A percentile compares a stretch with the other conserved stretches of the same genome.
These are phyloP conservation scores for Aspergillus kassunensis DNA, from an alignment of 495 filamentous ascomycete genomes.

Conservation along the genomic window DNA sequence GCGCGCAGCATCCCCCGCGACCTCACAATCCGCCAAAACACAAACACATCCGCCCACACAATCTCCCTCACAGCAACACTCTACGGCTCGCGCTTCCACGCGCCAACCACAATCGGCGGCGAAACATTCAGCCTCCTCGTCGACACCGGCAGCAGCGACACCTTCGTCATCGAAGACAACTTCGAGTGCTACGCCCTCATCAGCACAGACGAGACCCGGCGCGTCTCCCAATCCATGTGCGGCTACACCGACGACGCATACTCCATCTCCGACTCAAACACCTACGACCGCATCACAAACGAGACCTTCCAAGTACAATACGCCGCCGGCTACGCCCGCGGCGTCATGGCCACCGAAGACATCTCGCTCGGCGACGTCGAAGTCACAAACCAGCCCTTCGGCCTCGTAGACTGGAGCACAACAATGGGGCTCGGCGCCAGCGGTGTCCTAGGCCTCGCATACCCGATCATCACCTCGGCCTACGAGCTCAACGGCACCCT, in stretches of 20 bases:
- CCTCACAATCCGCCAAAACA: not conserved
- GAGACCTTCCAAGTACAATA: conserved; percentile 59
- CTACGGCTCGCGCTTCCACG: conserved; percentile 24
- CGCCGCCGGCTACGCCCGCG: conserved; percentile 52
- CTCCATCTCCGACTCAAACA: conserved; percentile 7
- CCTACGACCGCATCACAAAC: conserved; percentile 37
- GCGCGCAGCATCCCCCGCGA: not conserved
- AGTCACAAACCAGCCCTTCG: conserved; percentile 50
- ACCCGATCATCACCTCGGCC: conserved; percentile 44
- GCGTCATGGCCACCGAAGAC: conserved; percentile 53
- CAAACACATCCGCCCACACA: not conserved
- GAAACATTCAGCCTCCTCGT: conserved; percentile 48
- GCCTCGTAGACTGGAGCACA: conserved; percentile 43
- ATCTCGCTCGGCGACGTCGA: conserved; percentile 53
- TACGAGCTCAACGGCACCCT: conserved; percentile 24
- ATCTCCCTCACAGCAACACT: not conserved
- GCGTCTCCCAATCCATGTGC: conserved; percentile 29
- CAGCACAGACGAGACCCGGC: conserved; percentile 3
- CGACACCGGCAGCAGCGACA: conserved; percentile 62
- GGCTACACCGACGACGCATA: conserved; percentile 18
- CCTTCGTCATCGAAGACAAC: conserved; percentile 48
- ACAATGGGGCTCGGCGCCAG: conserved; percentile 45
- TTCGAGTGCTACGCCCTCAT: conserved; percentile 46
- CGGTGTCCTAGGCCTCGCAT: conserved; percentile 61
- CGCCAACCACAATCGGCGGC: conserved; percentile 18